Evolutionary conservation across 345 rosid species (phyloP).

Genomic region (Carallia brachiata): DNA sequence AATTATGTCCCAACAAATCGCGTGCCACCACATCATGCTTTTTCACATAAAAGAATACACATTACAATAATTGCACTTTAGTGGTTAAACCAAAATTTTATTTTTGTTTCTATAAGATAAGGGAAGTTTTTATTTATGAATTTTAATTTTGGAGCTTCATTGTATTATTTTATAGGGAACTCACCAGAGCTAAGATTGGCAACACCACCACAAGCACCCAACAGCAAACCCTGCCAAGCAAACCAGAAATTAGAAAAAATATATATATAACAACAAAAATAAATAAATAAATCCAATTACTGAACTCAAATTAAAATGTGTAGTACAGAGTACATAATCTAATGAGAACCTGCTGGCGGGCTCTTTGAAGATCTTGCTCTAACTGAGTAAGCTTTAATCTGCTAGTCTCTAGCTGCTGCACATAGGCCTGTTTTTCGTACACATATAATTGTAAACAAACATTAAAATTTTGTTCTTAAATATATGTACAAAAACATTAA

Average conservation of each 20-base stretch:
- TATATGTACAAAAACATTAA: background rate
- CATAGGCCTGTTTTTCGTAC: slow-evolving; percentile 72
- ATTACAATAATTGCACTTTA: background rate
- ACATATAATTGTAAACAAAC: background rate
- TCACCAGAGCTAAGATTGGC: slow-evolving; percentile 76
- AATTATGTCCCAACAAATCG: background rate
- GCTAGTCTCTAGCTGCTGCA: slow-evolving; percentile 92
- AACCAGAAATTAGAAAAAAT: background rate
- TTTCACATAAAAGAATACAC: background rate
- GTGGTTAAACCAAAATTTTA: too few species aligned
- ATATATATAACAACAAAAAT: background rate
- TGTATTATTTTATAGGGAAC: slow-evolving; percentile 3
- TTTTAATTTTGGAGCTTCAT: background rate
- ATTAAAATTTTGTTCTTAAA: too few species aligned
- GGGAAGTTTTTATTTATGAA: too few species aligned
- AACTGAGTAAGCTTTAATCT: slow-evolving; percentile 82
- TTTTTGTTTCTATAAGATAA: too few species aligned
- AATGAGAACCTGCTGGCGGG: slow-evolving; percentile 76
- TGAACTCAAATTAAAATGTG: background rate
- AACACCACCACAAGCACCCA: slow-evolving; percentile 73
- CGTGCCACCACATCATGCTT: background rate
- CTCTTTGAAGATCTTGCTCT: slow-evolving; percentile 95
- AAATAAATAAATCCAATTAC: background rate
- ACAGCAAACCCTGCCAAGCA: slow-evolving; percentile 58
- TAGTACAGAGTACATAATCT: background rate